phyloP scores from a whole-genome alignment of 1,284 basidiomycete genomes.

The Fistulinella cinereoalba region DNA sequence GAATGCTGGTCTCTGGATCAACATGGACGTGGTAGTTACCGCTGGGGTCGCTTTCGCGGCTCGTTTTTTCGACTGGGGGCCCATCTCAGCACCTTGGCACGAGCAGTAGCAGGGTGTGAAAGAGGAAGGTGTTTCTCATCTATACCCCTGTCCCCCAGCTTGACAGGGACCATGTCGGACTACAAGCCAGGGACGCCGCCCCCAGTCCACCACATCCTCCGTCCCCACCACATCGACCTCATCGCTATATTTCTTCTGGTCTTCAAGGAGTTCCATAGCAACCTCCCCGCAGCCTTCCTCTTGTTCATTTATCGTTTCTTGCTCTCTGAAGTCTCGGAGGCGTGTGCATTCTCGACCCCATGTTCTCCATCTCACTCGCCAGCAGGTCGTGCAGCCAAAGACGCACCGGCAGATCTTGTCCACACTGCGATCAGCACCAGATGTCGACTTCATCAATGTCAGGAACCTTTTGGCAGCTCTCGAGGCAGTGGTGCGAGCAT shows the following conservation, averaged over 20 bases:
- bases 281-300: conserved; percentile 55
- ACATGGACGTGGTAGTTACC: conserved; percentile 24
- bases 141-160: neutral
- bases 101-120: neutral
- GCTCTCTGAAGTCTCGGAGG: conserved; percentile 58
- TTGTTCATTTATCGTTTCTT: conserved; percentile 62
- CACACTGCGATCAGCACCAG: conserved; percentile 30
- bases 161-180: conserved; percentile 19
- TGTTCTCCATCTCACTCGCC: conserved; percentile 2
- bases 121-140: conserved; percentile 29
- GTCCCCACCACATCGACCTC: conserved; percentile 71
- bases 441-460: conserved; percentile 25
- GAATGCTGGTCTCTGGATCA: neutral
- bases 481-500: conserved; percentile 43
- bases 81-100: conserved; percentile 14
- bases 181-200: conserved; percentile 41
- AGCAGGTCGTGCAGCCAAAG: conserved; percentile 41
- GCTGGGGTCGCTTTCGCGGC: conserved; percentile 31
- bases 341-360: conserved; percentile 11
- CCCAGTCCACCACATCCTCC: conserved; percentile 58
- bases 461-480: conserved; percentile 37
- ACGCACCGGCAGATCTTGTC: conserved; percentile 38
- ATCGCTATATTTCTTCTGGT: conserved; percentile 57
- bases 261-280: conserved; percentile 53
- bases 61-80: conserved; percentile 29